Evolutionary conservation across 2,329 filamentous ascomycete species (phyloP), one percentile per base, ranked within the genome.

Genomic region (Botrytis pseudocinerea): DNA sequence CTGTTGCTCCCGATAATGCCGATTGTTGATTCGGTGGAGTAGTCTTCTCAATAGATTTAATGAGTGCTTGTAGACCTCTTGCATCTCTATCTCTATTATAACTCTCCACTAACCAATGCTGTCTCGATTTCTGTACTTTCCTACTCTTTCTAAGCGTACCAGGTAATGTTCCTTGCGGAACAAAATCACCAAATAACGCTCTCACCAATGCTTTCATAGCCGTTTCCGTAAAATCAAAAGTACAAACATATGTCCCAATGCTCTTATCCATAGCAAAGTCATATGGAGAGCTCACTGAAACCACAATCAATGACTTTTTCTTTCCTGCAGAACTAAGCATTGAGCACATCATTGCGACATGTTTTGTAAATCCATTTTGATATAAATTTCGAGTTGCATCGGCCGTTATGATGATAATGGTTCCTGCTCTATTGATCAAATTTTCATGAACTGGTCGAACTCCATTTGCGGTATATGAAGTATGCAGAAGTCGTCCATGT

Each of bases 301-400:
- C 92, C 5, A 98, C 95, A 38, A 98, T 91, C 54, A 98, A 84
- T 1, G 95, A 93, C 82, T 97, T 98, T 81, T 96, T 93, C 80
- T 94, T 92, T 2, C 92, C 92, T 22, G 88, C 88, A 10, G 91
- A 90, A 10, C 90, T 89, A 73, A 94, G 87, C 89, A 94, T 92
- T 35, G 93, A 93, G 83, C 95, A 98, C 83, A 98, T 95, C 92
- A 97, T 96, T 20, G 95, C 92, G 14, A 98, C 93, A 77, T 98
- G 95, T 81, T 98, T 98, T 2, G 95, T 95, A 80, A 98, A 98
- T 0, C 94, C 94, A 69, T 94, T 90, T 81, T 98, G 95, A 80
- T 98, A 98, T 22, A 97, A 84, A 80, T 98, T 98, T 59, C 95
- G 88, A 80, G 97, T 97, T 0, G 95, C 95, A 83, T 98, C 95